These are phyloP conservation scores for Picea sitchensis DNA, from an alignment of 75 land plant species.

Conservation along the genomic window DNA sequence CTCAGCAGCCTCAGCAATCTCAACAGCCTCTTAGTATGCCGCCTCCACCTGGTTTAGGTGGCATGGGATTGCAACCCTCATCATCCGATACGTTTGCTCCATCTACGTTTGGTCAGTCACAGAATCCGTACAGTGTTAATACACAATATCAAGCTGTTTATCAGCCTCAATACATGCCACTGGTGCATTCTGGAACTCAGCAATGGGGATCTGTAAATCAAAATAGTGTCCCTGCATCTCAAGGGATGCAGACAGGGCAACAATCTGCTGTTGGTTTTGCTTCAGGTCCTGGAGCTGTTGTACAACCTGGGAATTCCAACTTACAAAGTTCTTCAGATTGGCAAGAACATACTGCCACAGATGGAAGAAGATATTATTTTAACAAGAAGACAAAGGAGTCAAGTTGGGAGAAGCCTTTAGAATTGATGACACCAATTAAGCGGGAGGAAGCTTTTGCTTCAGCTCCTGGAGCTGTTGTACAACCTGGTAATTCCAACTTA, in stretches of 20 bases:
- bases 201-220: conserved; percentile 25
- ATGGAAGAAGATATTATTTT: no score
- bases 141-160: conserved; percentile 30
- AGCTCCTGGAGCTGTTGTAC: background rate
- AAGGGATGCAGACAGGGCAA: conserved; percentile 15
- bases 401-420: no score
- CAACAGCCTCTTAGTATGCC: no score
- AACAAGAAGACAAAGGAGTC: no score
- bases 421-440: no score
- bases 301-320: conserved; percentile 9
- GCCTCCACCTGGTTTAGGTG: conserved; percentile 4
- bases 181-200: conserved; percentile 19
- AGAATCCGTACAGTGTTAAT: conserved; percentile 18
- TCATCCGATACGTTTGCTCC: conserved; percentile 44
- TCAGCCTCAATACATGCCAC: conserved; percentile 26
- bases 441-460: conserved; percentile 71
- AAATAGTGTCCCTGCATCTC: conserved; percentile 6
- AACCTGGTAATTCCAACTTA: no score
- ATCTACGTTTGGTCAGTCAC: conserved; percentile 31
- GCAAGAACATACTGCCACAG: no score
- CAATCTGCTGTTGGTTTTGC: conserved; percentile 12
- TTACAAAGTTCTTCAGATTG: no score
- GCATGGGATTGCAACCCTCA: conserved; percentile 25
- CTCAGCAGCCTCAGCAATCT: no score
- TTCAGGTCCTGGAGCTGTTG: conserved; percentile 15